Percentiles rank a stretch among this genome's conserved stretches.
phyloP scores from a whole-genome alignment of 2,329 filamentous ascomycete species.

The Rugonectria rugulosa region DNA sequence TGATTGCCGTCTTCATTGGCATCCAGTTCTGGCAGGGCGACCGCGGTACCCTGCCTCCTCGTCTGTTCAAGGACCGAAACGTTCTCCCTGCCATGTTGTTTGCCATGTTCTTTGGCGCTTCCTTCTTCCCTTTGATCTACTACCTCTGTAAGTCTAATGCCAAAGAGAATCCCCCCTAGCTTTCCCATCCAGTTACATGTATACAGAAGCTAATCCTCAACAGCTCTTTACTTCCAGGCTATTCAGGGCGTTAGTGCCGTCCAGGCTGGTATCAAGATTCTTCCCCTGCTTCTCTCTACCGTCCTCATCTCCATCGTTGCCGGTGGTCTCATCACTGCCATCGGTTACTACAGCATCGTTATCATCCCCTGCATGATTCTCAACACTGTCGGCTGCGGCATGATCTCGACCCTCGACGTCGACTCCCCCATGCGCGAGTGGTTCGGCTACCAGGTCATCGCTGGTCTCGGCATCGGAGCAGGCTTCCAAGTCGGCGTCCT shows the following conservation, averaged over 20 bases:
- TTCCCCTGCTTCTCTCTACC: slow-evolving; percentile 60
- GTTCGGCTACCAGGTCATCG: slow-evolving; percentile 66
- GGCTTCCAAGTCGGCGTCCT: slow-evolving; percentile 58
- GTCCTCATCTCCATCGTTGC: slow-evolving; percentile 56
- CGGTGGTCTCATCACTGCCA: slow-evolving; percentile 50
- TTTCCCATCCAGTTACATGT: too few species aligned
- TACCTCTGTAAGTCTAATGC: slow-evolving; percentile 60
- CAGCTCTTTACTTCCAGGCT: slow-evolving; percentile 62
- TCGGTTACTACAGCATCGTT: slow-evolving; percentile 53
- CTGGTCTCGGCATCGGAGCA: slow-evolving; percentile 60
- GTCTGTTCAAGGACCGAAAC: slow-evolving; percentile 54
- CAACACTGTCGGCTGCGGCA: slow-evolving; percentile 57
- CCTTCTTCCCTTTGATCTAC: slow-evolving; percentile 62
- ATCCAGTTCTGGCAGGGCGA: slow-evolving; percentile 54
- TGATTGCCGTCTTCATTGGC: slow-evolving; percentile 55
- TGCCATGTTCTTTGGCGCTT: slow-evolving; percentile 57
- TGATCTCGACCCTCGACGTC: slow-evolving; percentile 61
- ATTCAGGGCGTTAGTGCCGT: slow-evolving; percentile 61
- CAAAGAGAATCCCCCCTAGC: too few species aligned
- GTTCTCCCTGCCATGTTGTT: slow-evolving; percentile 53
- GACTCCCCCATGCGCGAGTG: slow-evolving; percentile 56
- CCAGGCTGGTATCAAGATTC: slow-evolving; percentile 61
- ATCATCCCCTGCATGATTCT: slow-evolving; percentile 52
- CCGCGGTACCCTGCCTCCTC: slow-evolving; percentile 54
- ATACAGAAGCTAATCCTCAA: too few species aligned